Conservation (phyloP, 2,329 filamentous ascomycete species). For the Catunica adiposa region DNA sequence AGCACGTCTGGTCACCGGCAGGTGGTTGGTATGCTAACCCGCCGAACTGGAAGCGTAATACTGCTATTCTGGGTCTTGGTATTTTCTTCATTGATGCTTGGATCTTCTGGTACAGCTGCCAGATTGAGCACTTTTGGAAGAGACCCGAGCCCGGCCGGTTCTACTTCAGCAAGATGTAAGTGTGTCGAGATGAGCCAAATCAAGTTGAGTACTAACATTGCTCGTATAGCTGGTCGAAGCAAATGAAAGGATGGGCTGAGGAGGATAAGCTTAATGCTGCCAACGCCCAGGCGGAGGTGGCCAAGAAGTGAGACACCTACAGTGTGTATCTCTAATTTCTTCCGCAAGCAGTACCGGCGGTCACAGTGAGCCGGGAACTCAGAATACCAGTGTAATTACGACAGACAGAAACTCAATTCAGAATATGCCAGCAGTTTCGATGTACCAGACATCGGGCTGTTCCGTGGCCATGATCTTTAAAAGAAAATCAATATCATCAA, state of each 20-base stretch:
- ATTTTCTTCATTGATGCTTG: conserved; percentile 52
- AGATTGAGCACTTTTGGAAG: conserved; percentile 53
- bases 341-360: not conserved
- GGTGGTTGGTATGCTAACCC: conserved; percentile 97
- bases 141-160: conserved; percentile 65
- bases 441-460: not conserved
- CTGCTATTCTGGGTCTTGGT: conserved; percentile 53
- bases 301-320: conserved; percentile 16
- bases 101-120: conserved; percentile 56
- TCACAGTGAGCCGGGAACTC: not conserved
- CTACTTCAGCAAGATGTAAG: conserved; percentile 72
- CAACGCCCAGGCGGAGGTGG: conserved; percentile 17
- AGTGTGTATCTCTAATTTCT: not conserved
- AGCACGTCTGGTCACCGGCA: conserved; percentile 97
- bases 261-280: conserved; percentile 25
- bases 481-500: not conserved
- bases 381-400: not conserved
- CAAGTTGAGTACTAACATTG: not conserved
- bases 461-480: not conserved
- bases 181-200: conserved; percentile 16
- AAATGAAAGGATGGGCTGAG: conserved; percentile 29
- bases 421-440: not conserved
- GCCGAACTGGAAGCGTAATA: conserved; percentile 89
- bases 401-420: not conserved
- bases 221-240: conserved; percentile 28